Conservation (phyloP, 2,329 filamentous ascomycete genomes). For the Aspergillus fijiensis region DNA sequence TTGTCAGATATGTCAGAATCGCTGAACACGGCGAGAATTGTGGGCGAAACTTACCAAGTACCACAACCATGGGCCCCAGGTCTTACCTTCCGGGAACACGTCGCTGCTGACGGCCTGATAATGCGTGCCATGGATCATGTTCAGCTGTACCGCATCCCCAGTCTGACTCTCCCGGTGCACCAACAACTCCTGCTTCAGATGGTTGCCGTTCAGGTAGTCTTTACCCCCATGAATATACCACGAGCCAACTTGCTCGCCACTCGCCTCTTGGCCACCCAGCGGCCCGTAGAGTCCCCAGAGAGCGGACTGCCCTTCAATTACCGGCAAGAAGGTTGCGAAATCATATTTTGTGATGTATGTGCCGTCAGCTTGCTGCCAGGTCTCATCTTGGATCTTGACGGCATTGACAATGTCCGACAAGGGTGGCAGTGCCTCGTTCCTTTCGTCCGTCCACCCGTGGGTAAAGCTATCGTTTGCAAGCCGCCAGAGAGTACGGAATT, state of each 20-base stretch:
- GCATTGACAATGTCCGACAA: slow-evolving; percentile 45
- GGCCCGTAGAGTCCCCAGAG: slow-evolving; percentile 48
- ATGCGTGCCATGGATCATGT: slow-evolving; percentile 57
- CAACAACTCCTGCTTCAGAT: slow-evolving; percentile 55
- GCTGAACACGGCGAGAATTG: too few species aligned
- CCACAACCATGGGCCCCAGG: slow-evolving; percentile 49
- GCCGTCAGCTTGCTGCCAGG: slow-evolving; percentile 51
- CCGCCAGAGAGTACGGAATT: slow-evolving; percentile 53
- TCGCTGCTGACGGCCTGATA: slow-evolving; percentile 42
- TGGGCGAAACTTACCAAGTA: slow-evolving; percentile 30
- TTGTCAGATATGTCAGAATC: background rate
- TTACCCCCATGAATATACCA: slow-evolving; percentile 55
- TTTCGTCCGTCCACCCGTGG: slow-evolving; percentile 47
- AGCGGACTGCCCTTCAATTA: too few species aligned
- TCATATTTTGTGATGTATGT: slow-evolving; percentile 56
- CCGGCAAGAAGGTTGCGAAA: slow-evolving; percentile 35
- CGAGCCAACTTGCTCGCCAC: slow-evolving; percentile 44
- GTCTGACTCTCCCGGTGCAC: slow-evolving; percentile 53
- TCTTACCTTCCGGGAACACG: slow-evolving; percentile 42
- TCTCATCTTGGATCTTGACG: slow-evolving; percentile 56
- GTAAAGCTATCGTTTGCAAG: slow-evolving; percentile 52
- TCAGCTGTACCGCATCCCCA: slow-evolving; percentile 54
- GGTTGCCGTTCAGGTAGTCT: slow-evolving; percentile 55
- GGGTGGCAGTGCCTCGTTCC: slow-evolving; percentile 48
- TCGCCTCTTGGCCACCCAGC: too few species aligned